Evolutionary conservation across 768 basidiomycete species (phyloP).

Genomic region (Jaapia argillacea): DNA sequence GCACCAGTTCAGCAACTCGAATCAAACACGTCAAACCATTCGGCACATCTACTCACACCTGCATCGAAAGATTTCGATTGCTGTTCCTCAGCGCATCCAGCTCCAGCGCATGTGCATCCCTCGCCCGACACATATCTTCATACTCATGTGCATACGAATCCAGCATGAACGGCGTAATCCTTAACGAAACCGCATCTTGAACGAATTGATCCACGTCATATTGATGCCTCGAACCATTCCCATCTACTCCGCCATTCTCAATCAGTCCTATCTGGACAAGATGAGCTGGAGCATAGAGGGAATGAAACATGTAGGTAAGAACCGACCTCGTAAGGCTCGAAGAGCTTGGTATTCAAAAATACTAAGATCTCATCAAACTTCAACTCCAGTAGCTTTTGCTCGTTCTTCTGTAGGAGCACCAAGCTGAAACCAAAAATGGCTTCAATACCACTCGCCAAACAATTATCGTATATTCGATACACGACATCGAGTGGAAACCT

Average conservation of each 20-base stretch:
- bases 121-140: conserved; percentile 64
- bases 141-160: conserved; percentile 87
- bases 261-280: conserved; percentile 14
- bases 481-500: conserved; percentile 94
- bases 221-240: conserved; percentile 20
- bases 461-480: conserved; percentile 93
- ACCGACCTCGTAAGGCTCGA: conserved; percentile 70
- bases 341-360: conserved; percentile 72
- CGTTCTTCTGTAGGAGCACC: conserved; percentile 79
- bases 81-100: conserved; percentile 74
- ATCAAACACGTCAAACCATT: too few relatives aligned
- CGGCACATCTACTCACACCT: conserved; percentile 81
- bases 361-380: conserved; percentile 89
- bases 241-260: conserved; percentile 14
- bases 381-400: conserved; percentile 62
- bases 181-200: conserved; percentile 72
- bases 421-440: conserved; percentile 95
- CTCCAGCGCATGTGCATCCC: conserved; percentile 76
- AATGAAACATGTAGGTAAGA: neutral
- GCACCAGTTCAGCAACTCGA: too few relatives aligned
- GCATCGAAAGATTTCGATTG: conserved; percentile 65
- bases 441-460: conserved; percentile 93
- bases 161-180: conserved; percentile 93
- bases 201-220: conserved; percentile 81
- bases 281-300: neutral